Conservation (phyloP, 2,329 filamentous ascomycete genomes). For the Phyllachora maydis region DNA sequence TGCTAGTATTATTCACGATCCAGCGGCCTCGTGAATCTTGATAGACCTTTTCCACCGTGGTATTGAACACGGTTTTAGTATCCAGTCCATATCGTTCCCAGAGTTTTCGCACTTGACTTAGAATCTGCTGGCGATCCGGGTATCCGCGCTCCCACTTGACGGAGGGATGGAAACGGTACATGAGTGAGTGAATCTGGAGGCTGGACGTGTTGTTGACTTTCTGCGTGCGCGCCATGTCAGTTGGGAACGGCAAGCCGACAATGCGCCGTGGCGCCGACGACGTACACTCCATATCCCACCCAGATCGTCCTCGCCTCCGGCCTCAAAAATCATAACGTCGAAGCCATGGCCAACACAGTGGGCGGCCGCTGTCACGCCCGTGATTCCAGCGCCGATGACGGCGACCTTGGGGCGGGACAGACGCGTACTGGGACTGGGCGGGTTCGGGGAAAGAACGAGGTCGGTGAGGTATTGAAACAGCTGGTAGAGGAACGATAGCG, state of each 20-base stretch:
- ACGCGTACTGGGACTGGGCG: slow-evolving; percentile 35
- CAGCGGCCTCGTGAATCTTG: slow-evolving; percentile 48
- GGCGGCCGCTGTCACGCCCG: slow-evolving; percentile 55
- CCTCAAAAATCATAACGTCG: slow-evolving; percentile 62
- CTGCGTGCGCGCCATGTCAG: slow-evolving; percentile 16
- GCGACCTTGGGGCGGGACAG: slow-evolving; percentile 46
- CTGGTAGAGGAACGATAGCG: slow-evolving; percentile 40
- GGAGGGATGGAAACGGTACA: slow-evolving; percentile 76
- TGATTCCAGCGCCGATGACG: slow-evolving; percentile 52
- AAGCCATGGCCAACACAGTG: slow-evolving; percentile 77
- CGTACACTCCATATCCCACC: slow-evolving; percentile 67
- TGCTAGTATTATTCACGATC: slow-evolving; percentile 53
- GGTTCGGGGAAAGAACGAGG: slow-evolving; percentile 45
- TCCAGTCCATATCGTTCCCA: slow-evolving; percentile 62
- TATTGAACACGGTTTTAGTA: slow-evolving; percentile 50
- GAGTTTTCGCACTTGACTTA: slow-evolving; percentile 47
- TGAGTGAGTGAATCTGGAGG: slow-evolving; percentile 66
- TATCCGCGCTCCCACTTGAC: slow-evolving; percentile 60
- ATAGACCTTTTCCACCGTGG: slow-evolving; percentile 46
- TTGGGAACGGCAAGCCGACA: background rate
- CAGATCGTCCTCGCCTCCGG: slow-evolving; percentile 40
- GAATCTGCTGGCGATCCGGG: slow-evolving; percentile 54
- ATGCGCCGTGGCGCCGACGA: slow-evolving; percentile 1
- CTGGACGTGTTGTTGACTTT: slow-evolving; percentile 66
- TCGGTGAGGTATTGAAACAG: slow-evolving; percentile 42